Conservation (phyloP, 345 rosid genomes). For the Litchi chinensis region DNA sequence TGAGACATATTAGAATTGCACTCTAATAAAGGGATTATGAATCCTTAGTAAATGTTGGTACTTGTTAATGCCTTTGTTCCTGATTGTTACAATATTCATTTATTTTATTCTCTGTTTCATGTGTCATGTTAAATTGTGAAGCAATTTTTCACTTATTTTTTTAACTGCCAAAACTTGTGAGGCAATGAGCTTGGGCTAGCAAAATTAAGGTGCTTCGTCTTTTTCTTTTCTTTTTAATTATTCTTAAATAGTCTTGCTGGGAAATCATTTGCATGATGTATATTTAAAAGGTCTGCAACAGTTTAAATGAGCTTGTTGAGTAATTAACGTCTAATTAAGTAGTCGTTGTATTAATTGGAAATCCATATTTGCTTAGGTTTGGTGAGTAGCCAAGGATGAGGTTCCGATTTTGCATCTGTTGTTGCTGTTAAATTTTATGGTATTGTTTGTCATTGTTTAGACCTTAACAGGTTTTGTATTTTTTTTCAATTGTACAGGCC, state of each 20-base stretch:
- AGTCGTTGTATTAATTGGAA: neutral
- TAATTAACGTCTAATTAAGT: neutral
- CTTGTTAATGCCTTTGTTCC: neutral
- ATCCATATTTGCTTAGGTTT: neutral
- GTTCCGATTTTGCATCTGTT: neutral
- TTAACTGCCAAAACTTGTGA: neutral
- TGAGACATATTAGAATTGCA: neutral
- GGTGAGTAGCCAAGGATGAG: neutral
- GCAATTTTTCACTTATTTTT: neutral
- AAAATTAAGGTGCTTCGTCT: neutral
- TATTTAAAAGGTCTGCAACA: neutral
- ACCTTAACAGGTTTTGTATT: neutral
- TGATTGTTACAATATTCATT: no score
- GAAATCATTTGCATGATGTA: neutral
- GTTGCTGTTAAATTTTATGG: neutral
- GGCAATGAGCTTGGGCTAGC: neutral
- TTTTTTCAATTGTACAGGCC: conserved; percentile 33
- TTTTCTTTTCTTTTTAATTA: neutral
- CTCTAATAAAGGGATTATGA: neutral
- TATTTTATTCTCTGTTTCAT: neutral
- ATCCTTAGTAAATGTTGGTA: neutral
- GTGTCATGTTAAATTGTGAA: neutral
- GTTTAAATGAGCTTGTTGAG: neutral
- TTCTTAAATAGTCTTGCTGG: neutral
- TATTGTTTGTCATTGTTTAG: neutral